A percentile compares a stretch with the other conserved stretches of the same genome.
Conservation (phyloP, 2,329 filamentous ascomycete species). For the Truncatella angustata region DNA sequence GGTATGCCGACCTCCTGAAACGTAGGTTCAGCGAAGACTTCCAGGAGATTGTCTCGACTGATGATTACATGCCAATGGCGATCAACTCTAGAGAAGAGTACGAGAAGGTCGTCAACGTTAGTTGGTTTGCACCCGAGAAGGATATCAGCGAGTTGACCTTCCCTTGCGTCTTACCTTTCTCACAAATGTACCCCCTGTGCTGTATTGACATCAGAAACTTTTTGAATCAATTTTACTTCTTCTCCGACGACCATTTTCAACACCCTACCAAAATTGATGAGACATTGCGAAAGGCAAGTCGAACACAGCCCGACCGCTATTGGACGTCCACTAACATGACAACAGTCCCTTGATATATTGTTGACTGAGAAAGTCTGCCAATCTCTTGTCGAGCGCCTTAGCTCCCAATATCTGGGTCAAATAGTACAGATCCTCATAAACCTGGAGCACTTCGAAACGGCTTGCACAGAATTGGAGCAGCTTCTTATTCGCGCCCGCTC, state of each 20-base stretch:
- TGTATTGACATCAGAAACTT: conserved; percentile 99
- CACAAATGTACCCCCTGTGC: conserved; percentile 97
- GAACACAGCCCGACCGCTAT: background rate
- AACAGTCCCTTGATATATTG: conserved; percentile 89
- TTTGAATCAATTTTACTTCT: conserved; percentile 96
- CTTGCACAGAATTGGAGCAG: conserved; percentile 85
- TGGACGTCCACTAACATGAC: background rate
- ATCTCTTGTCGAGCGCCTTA: conserved; percentile 81
- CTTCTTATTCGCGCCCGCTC: conserved; percentile 82
- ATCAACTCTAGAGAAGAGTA: conserved; percentile 90
- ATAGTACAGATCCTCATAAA: conserved; percentile 99
- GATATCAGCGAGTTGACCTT: conserved; percentile 76
- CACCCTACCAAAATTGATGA: conserved; percentile 88
- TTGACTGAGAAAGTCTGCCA: conserved; percentile 89
- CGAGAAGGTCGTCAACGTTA: conserved; percentile 92
- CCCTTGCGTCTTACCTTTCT: conserved; percentile 94
- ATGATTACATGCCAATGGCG: conserved; percentile 99
- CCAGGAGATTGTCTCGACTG: conserved; percentile 81
- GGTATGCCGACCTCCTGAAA: conserved; percentile 90
- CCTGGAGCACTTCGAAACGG: conserved; percentile 92
- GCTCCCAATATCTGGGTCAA: conserved; percentile 91
- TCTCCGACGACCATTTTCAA: conserved; percentile 93
- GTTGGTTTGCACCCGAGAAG: conserved; percentile 90
- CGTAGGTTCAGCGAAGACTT: conserved; percentile 93
- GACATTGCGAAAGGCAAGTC: conserved; percentile 70